Evolutionary conservation across 2,329 filamentous ascomycete genomes (phyloP).

Genomic region (Escovopsis sp.): DNA sequence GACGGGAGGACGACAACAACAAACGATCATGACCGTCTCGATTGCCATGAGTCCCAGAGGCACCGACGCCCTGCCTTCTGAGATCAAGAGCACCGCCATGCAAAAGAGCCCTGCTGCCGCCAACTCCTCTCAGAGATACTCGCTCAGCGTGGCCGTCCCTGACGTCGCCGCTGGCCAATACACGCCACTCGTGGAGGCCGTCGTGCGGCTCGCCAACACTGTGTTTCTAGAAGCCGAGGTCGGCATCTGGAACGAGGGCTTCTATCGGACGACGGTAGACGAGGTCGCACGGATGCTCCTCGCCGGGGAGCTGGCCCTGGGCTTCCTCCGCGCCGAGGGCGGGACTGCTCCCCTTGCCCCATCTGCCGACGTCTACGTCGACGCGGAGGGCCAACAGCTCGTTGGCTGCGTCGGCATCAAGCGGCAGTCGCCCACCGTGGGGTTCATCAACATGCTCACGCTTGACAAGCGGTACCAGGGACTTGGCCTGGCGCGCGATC

Average conservation of each 20-base stretch:
- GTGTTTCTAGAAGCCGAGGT: conserved; percentile 13
- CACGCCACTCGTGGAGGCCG: conserved; percentile 2
- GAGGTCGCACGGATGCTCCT: conserved; percentile 11
- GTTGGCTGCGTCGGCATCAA: conserved; percentile 16
- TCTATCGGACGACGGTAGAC: conserved; percentile 10
- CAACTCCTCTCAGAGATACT: too few species aligned
- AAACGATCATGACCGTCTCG: too few species aligned
- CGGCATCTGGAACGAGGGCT: conserved; percentile 13
- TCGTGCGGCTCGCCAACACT: conserved; percentile 13
- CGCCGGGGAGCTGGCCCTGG: conserved; percentile 11
- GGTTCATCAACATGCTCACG: conserved; percentile 16
- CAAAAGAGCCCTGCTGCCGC: too few species aligned
- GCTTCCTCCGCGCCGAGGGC: conserved; percentile 4
- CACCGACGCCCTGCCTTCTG: too few species aligned
- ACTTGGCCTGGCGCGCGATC: conserved; percentile 10
- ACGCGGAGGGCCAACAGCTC: conserved; percentile 1
- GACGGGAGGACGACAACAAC: too few species aligned
- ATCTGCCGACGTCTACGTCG: not conserved
- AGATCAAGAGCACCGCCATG: too few species aligned
- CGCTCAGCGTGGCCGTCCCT: conserved; percentile 10
- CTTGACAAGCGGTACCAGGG: conserved; percentile 11
- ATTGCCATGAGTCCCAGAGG: too few species aligned
- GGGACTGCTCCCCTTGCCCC: not conserved
- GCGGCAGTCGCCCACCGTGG: conserved; percentile 7
- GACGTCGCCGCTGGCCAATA: conserved; percentile 8